These are phyloP conservation scores for Aureobasidium vineae DNA, from an alignment of 2,329 filamentous ascomycete species.

Conservation along the genomic window DNA sequence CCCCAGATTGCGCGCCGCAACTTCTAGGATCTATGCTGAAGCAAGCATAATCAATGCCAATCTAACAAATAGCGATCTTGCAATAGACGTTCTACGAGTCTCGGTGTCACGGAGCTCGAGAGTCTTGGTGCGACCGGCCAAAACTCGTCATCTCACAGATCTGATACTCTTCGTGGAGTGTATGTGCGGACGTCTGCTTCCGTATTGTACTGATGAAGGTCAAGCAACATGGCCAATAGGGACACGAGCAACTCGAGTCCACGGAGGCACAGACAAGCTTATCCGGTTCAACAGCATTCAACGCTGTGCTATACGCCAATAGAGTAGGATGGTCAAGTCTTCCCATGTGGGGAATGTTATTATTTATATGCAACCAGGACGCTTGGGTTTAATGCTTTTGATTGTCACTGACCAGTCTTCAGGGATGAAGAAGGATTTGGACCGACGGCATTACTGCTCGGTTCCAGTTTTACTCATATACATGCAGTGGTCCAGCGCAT, in stretches of 20 bases:
- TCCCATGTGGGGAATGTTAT: neutral
- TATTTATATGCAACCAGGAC: neutral
- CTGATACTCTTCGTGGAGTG: neutral
- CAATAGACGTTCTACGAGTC: neutral
- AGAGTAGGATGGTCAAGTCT: neutral
- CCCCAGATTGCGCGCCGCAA: neutral
- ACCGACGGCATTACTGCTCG: neutral
- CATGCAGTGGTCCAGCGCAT: slow-evolving; percentile 2
- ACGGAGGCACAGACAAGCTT: slow-evolving; percentile 10
- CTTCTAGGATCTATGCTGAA: neutral
- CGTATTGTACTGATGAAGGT: slow-evolving; percentile 9
- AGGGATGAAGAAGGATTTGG: neutral
- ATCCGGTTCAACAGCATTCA: slow-evolving; percentile 18
- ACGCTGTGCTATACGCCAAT: slow-evolving; percentile 1
- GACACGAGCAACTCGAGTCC: slow-evolving; percentile 1
- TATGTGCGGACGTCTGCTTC: slow-evolving; percentile 5
- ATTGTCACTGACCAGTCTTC: neutral
- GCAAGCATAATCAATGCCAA: neutral
- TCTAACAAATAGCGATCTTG: neutral
- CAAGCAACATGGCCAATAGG: neutral
- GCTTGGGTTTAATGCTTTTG: neutral
- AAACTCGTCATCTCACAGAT: neutral
- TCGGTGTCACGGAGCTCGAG: neutral
- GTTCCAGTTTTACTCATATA: neutral
- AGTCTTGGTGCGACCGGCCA: neutral